Base-by-base conservation (phyloP, 495 filamentous ascomycete species). In the Lineolata rhizophorae region DNA sequence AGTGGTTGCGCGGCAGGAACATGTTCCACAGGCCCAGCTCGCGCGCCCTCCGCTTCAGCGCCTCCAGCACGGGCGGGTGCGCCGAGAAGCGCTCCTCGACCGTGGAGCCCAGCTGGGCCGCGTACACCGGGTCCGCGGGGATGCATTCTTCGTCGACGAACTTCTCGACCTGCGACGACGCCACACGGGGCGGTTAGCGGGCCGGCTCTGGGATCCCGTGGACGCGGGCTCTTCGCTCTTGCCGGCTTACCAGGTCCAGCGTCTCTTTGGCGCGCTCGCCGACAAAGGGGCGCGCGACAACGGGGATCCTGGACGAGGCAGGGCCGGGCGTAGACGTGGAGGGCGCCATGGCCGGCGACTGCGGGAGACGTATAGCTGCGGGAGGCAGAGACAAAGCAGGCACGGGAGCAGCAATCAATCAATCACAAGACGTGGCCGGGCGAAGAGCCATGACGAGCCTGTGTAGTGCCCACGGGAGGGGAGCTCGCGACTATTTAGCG, bases 141-240 rank as follows among this genome's bases (percentile, higher is more conserved):
- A 90, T 75, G 48, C 83, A 97, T 58, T 92, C 83, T 51, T 85
- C 84, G 50, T 95, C 85, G 36, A 97, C 85, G 48, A 97, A 95
- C 48, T 80, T 81, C 54, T 84, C 77, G 37, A 94, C 81, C 59
- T 80, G 35, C 39, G 18, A n/a, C n/a, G n/a, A n/a, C n/a, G n/a
- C n/a, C n/a, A n/a, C n/a, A n/a, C n/a, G n/a, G n/a, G n/a, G n/a
- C n/a, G n/a, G n/a, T n/a, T n/a, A n/a, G n/a, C n/a, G n/a, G n/a
- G n/a, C n/a, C n/a, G n/a, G n/a, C n/a, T n/a, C n/a, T n/a, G n/a
- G n/a, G n/a, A n/a, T n/a, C n/a, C n/a, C n/a, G n/a, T n/a, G n/a
- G n/a, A n/a, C n/a, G n/a, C n/a, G n/a, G n/a, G n/a, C n/a, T n/a
- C n/a, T n/a, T n/a, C n/a, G n/a, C n/a, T n/a, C n/a, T n/a, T n/a